Evolutionary conservation across 2,329 filamentous ascomycete genomes (phyloP).

Genomic region (Aspergillus costaricaensis): DNA sequence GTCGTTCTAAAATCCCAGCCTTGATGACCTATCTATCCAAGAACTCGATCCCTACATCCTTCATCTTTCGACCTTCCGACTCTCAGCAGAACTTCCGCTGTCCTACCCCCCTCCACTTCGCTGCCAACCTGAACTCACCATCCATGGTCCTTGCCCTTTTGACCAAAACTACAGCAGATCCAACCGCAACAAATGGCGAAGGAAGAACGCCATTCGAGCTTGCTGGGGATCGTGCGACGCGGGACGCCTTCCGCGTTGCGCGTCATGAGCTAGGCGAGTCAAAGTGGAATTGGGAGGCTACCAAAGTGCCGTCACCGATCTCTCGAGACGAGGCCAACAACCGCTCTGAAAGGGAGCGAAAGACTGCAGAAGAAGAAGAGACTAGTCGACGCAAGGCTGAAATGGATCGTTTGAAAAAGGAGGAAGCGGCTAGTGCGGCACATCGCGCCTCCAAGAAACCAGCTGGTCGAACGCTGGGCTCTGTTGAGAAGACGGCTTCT

Average conservation of each 20-base stretch:
- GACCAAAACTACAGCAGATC: conserved; percentile 72
- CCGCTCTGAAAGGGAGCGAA: conserved; percentile 69
- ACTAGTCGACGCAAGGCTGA: conserved; percentile 71
- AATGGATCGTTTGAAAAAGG: conserved; percentile 68
- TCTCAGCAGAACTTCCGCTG: conserved; percentile 73
- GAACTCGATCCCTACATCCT: conserved; percentile 71
- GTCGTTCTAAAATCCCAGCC: conserved; percentile 85
- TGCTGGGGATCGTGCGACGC: conserved; percentile 78
- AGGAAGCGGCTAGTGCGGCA: conserved; percentile 53
- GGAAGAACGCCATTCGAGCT: conserved; percentile 87
- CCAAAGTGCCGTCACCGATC: conserved; percentile 71
- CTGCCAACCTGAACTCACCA: conserved; percentile 76
- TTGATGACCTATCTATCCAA: conserved; percentile 79
- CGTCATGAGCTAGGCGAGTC: conserved; percentile 77
- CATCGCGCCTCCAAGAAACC: conserved; percentile 53
- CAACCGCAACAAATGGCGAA: conserved; percentile 68
- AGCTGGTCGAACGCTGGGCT: conserved; percentile 58
- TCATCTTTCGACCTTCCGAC: conserved; percentile 71
- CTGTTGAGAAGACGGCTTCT: conserved; percentile 70
- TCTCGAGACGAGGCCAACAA: conserved; percentile 70
- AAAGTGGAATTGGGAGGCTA: conserved; percentile 75
- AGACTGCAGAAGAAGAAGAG: conserved; percentile 68
- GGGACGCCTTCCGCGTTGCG: conserved; percentile 89
- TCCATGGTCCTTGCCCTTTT: conserved; percentile 78
- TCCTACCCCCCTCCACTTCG: conserved; percentile 80